Base-by-base conservation (phyloP, 257 asterid genomes). In the Solanum peruvianum region DNA sequence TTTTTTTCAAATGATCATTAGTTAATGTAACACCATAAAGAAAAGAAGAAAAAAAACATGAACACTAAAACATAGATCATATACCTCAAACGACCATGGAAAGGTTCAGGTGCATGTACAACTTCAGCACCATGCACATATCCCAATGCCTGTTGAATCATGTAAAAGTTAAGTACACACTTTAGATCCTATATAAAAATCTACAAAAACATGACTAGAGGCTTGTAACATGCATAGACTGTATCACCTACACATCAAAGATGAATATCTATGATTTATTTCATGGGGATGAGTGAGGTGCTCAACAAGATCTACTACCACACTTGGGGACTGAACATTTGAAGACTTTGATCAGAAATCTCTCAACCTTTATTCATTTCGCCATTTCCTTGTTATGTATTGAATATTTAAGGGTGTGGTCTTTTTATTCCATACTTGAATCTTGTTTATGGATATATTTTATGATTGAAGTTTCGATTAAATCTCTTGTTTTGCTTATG, bases 21-120 rank as follows among this genome's bases (percentile, higher is more conserved):
- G 44, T 18, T 47, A 47, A 16, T 9, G 35, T 80, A 47, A 80
- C 52, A 47, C 84, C 16, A 31, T 23, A 27, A 11, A 47, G 15
- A 47, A 47, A n/a, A 44, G 23, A 78, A 44, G 21, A 47, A 77
- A 58, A 81, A 44, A 2, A 20, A 88, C 14, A 60, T 62, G 20
- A 14, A 70, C 47, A 47, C 14, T 60, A 3, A 21, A 62, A 16
- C 29, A 76, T 15, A 44, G 47, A 20, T 21, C n/a, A 31, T 62
- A 83, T 88, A 97, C 99, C 99, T 97, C 90, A 97, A 87, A 82
- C 99, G 94, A 77, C 99, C 99, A 93, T 97, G 99, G 89, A 97
- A 91, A 83, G 99, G 95, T 88, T 96, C 98, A 49, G 95, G 91
- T 87, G 98, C 99, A 76, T 89, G 97, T 87, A 95, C 91, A 52